Percentiles rank a stretch among this genome's conserved stretches.
Evolutionary conservation across 2,329 filamentous ascomycete genomes (phyloP).

Genomic region (Eutypa lata): DNA sequence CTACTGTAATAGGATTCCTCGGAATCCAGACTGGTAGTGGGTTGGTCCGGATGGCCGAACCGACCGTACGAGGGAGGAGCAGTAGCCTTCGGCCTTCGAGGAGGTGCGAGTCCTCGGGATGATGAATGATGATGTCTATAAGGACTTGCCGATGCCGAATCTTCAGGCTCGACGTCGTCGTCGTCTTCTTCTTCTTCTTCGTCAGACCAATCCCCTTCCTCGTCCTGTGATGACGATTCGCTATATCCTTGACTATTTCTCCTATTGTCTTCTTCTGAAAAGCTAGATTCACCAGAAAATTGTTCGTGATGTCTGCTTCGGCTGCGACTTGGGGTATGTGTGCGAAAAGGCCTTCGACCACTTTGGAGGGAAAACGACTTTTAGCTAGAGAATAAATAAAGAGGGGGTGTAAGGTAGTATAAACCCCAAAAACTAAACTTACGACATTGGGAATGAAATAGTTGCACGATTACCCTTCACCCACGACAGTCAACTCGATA

Average conservation of each 20-base stretch:
- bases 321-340: slow-evolving; percentile 4
- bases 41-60: slow-evolving; percentile 21
- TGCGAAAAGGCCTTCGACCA: background rate
- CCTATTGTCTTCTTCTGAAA: slow-evolving; percentile 37
- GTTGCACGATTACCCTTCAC: slow-evolving; percentile 37
- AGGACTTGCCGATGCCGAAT: slow-evolving; percentile 52
- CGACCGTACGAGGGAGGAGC: slow-evolving; percentile 20
- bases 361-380: background rate
- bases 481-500: slow-evolving; percentile 43
- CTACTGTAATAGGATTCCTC: slow-evolving; percentile 58
- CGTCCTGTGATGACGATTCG: slow-evolving; percentile 24
- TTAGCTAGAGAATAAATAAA: background rate
- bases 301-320: slow-evolving; percentile 26
- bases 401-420: background rate
- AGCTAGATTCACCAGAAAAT: slow-evolving; percentile 31
- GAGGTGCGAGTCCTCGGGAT: slow-evolving; percentile 31
- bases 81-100: slow-evolving; percentile 33
- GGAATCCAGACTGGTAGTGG: slow-evolving; percentile 59
- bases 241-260: slow-evolving; percentile 28
- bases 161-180: slow-evolving; percentile 53
- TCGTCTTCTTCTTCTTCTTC: slow-evolving; percentile 36
- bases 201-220: slow-evolving; percentile 12
- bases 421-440: slow-evolving; percentile 23
- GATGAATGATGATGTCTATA: slow-evolving; percentile 27
- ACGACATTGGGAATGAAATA: slow-evolving; percentile 41